Percentiles rank a stretch among this genome's conserved stretches.
Conservation (phyloP, 169 alveolate species). For the Theileria equi region DNA sequence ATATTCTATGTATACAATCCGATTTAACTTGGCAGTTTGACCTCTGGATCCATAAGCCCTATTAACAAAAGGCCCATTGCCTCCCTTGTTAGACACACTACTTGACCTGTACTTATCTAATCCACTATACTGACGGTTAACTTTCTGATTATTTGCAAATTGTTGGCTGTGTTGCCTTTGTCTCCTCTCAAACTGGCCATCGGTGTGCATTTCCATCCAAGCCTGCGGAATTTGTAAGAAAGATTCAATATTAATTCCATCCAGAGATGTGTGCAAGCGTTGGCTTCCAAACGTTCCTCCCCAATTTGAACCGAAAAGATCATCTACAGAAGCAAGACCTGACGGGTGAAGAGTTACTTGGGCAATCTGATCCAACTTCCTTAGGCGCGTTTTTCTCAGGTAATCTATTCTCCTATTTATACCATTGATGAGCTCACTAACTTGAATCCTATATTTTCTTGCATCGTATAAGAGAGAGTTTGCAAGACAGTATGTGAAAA, state of each 20-base stretch:
- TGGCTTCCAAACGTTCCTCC: slow-evolving; percentile 28
- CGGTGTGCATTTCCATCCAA: slow-evolving; percentile 72
- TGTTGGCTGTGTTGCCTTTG: no score
- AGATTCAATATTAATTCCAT: slow-evolving; percentile 32
- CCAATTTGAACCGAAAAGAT: slow-evolving; percentile 70
- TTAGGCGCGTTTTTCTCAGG: slow-evolving; percentile 69
- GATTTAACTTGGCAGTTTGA: no score
- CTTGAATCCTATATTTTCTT: slow-evolving; percentile 68
- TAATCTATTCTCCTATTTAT: slow-evolving; percentile 66
- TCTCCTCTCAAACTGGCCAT: no score
- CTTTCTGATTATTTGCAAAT: no score
- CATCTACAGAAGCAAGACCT: slow-evolving; percentile 69
- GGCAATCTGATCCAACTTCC: slow-evolving; percentile 72
- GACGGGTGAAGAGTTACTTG: slow-evolving; percentile 82
- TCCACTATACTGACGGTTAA: no score
- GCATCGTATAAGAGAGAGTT: slow-evolving; percentile 71
- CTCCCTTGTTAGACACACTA: no score
- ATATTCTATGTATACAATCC: no score
- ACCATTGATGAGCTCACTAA: slow-evolving; percentile 68
- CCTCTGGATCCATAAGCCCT: no score
- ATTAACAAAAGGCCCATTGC: no score
- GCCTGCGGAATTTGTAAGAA: slow-evolving; percentile 70
- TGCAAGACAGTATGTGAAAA: slow-evolving; percentile 79
- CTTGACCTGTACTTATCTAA: no score
- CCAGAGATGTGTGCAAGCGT: not conserved